Conservation (phyloP, 148 eudicot genomes). For the Salicornia ramosissima region DNA sequence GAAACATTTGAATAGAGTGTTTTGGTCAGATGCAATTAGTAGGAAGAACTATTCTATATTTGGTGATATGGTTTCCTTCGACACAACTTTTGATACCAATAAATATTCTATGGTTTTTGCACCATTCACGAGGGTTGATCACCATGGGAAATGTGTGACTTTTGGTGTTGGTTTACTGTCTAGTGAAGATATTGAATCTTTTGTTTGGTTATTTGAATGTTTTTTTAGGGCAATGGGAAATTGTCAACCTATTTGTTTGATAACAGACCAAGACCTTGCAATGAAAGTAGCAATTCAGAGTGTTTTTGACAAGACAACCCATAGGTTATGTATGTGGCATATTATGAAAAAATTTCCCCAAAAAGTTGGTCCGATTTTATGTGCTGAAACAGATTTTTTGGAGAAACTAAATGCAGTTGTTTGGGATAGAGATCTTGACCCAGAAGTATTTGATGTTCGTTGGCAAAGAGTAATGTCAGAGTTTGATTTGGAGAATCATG, state of each 20-base stretch:
- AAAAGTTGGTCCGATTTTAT: not conserved
- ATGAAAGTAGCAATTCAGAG: not conserved
- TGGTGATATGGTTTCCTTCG: constrained; percentile 1
- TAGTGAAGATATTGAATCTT: not conserved
- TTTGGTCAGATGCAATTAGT: not conserved
- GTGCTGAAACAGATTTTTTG: not conserved
- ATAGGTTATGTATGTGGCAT: constrained; percentile 7
- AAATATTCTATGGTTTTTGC: not conserved
- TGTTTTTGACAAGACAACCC: not conserved
- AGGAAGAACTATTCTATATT: not conserved
- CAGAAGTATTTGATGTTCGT: not conserved
- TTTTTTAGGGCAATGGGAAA: constrained; percentile 2
- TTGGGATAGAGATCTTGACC: not conserved
- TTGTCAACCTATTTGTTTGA: not conserved
- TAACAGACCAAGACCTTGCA: constrained; percentile 11
- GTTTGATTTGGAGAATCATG: not conserved
- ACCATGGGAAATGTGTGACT: not conserved
- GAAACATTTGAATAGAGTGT: not conserved
- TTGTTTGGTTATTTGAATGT: not conserved
- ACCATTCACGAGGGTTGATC: constrained; percentile 8
- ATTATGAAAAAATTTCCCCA: not conserved
- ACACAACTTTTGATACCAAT: not conserved
- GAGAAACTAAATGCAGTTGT: not conserved
- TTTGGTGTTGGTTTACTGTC: not conserved
- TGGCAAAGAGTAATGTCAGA: not conserved